Evolutionary conservation across 352 stramenopile species (phyloP).

Genomic region (Phytophthora chlamydospora): DNA sequence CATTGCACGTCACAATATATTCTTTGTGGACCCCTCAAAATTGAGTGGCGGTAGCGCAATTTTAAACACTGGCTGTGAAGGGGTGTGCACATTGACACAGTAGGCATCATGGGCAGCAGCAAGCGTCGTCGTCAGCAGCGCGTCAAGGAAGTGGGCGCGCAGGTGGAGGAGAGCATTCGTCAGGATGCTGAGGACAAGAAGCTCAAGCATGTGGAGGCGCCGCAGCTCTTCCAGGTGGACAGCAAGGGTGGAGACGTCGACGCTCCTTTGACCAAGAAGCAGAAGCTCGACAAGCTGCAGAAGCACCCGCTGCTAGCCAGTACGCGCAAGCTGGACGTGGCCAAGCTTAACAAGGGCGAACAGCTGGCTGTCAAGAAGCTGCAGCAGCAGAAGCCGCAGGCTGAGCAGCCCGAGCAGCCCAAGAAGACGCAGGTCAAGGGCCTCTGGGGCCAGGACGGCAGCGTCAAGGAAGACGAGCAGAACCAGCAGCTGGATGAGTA

Average conservation of each 20-base stretch:
- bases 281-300: slow-evolving; percentile 63
- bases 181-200: slow-evolving; percentile 81
- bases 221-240: slow-evolving; percentile 87
- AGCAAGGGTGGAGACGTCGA: slow-evolving; percentile 53
- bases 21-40: background rate
- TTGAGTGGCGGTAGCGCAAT: background rate
- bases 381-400: slow-evolving; percentile 27
- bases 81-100: slow-evolving; percentile 18
- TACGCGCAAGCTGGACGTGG: slow-evolving; percentile 69
- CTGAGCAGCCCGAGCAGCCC: too few species aligned
- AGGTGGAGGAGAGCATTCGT: slow-evolving; percentile 83
- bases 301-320: slow-evolving; percentile 76
- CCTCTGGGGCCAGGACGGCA: slow-evolving; percentile 59
- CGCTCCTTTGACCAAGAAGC: slow-evolving; percentile 66
- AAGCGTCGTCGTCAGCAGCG: slow-evolving; percentile 70
- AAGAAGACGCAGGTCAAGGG: slow-evolving; percentile 26
- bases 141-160: slow-evolving; percentile 62
- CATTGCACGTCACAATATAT: background rate
- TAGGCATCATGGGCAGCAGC: slow-evolving; percentile 43
- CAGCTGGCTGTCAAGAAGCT: slow-evolving; percentile 64
- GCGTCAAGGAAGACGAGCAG: slow-evolving; percentile 41
- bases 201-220: slow-evolving; percentile 68
- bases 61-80: slow-evolving; percentile 27
- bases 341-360: slow-evolving; percentile 71
- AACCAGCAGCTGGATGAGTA: slow-evolving; percentile 61